Evolutionary conservation across 345 rosid genomes (phyloP).

Genomic region (Garcia nutans): DNA sequence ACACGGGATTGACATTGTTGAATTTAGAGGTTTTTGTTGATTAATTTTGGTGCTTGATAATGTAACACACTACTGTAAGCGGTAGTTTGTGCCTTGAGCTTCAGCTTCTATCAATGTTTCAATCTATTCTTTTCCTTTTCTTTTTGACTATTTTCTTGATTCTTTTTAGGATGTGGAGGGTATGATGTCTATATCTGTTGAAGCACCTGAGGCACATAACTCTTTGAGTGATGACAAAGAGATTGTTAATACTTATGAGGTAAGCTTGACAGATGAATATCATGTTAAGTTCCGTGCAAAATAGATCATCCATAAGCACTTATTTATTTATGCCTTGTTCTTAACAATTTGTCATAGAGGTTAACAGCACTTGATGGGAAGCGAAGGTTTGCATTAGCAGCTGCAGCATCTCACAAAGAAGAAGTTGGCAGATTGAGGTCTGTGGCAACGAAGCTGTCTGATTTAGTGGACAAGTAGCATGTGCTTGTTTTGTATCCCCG

Average conservation of each 20-base stretch:
- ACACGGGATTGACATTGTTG: not conserved
- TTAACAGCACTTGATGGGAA: constrained; percentile 97
- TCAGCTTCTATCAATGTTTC: constrained; percentile 19
- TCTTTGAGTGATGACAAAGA: constrained; percentile 97
- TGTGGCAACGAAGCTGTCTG: constrained; percentile 12
- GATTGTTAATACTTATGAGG: constrained; percentile 93
- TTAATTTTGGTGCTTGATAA: constrained; percentile 1
- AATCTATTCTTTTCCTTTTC: constrained; percentile 6
- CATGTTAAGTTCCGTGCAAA: not conserved
- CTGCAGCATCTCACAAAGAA: constrained; percentile 81
- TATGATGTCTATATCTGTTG: constrained; percentile 99
- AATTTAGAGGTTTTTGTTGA: not conserved
- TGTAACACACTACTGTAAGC: constrained; percentile 2
- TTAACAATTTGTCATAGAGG: constrained; percentile 50
- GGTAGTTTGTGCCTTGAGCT: constrained; percentile 3
- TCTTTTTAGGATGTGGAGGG: constrained; percentile 87
- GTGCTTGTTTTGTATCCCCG: not conserved
- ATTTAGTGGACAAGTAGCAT: not conserved
- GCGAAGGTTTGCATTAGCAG: constrained; percentile 96
- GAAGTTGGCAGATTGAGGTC: constrained; percentile 94
- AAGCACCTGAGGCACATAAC: constrained; percentile 88
- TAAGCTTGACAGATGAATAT: constrained; percentile 23
- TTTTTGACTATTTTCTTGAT: constrained; percentile 13
- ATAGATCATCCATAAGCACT: not conserved
- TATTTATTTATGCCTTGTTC: not conserved